phyloP scores from a whole-genome alignment of 2,329 filamentous ascomycete species.

The Monilinia fructicola region DNA sequence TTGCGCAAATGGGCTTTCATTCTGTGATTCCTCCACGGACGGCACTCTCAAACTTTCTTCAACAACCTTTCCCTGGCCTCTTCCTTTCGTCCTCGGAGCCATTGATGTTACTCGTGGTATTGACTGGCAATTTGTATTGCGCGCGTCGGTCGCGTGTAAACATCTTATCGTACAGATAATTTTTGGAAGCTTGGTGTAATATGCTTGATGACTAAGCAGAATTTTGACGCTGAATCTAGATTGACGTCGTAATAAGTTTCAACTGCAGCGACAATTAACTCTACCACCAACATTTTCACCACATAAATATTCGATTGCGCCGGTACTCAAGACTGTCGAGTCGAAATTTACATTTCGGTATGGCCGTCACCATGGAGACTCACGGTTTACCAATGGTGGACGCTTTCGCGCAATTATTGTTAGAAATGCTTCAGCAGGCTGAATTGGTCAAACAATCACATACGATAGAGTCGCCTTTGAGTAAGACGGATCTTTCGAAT shows the following conservation, averaged over 20 bases:
- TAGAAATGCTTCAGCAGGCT: constrained; percentile 59
- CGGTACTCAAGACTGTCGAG: not conserved
- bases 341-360: not conserved
- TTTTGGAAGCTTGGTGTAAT: constrained; percentile 12
- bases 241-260: constrained; percentile 8
- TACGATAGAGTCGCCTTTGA: constrained; percentile 72
- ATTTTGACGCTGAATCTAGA: constrained; percentile 4
- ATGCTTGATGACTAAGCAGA: constrained; percentile 14
- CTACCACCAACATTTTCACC: not conserved
- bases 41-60: constrained; percentile 48
- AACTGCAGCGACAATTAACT: constrained; percentile 20
- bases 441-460: constrained; percentile 56
- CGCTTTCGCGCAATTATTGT: constrained; percentile 54
- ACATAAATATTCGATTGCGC: not conserved
- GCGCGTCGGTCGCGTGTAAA: constrained; percentile 22
- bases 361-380: constrained; percentile 48
- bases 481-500: constrained; percentile 62
- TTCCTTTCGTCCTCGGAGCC: constrained; percentile 37
- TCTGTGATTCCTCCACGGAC: constrained; percentile 67
- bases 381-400: constrained; percentile 55
- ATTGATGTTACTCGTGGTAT: constrained; percentile 30
- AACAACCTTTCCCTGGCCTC: constrained; percentile 42
- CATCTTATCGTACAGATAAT: constrained; percentile 16
- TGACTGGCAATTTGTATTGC: constrained; percentile 25
- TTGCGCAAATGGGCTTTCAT: constrained; percentile 69